Percentiles rank a stretch among this genome's conserved stretches.
Conservation (phyloP, 495 filamentous ascomycete species). For the Aeminium ludgeri region DNA sequence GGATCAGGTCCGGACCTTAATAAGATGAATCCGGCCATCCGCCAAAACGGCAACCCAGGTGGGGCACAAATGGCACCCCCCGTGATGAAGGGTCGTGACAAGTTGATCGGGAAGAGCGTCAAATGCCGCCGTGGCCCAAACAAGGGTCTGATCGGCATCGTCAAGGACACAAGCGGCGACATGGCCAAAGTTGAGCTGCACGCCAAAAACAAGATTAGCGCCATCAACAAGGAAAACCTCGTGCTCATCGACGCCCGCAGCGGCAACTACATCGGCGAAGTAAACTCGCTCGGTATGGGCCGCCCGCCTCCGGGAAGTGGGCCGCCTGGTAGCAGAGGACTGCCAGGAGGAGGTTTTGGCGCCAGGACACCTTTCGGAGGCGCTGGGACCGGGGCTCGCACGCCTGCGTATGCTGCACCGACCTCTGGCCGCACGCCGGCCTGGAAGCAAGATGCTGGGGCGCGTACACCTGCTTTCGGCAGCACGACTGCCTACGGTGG, state of each 20-base stretch:
- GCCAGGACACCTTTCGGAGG: constrained; percentile 47
- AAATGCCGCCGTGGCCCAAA: constrained; percentile 65
- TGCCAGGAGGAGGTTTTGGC: constrained; percentile 34
- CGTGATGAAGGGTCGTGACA: constrained; percentile 59
- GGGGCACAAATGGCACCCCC: constrained; percentile 54
- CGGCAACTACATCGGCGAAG: constrained; percentile 47
- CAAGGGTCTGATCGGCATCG: constrained; percentile 87
- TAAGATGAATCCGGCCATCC: constrained; percentile 81
- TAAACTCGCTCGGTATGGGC: constrained; percentile 26
- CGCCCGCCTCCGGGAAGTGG: constrained; percentile 6
- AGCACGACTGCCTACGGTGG: constrained; percentile 13
- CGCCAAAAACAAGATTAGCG: constrained; percentile 74
- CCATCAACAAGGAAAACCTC: constrained; percentile 58
- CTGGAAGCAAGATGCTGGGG: constrained; percentile 37
- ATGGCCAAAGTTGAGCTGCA: constrained; percentile 83
- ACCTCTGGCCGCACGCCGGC: constrained; percentile 47
- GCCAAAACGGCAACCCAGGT: constrained; percentile 33
- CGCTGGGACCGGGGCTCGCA: constrained; percentile 29
- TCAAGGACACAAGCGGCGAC: constrained; percentile 76
- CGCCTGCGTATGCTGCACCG: constrained; percentile 20
- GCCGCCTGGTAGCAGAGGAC: constrained; percentile 6
- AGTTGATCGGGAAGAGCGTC: constrained; percentile 80
- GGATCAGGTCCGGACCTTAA: constrained; percentile 52
- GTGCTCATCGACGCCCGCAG: constrained; percentile 66
- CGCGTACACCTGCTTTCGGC: constrained; percentile 9